Conservation (phyloP, 768 basidiomycete species). For the Russula earlei region DNA sequence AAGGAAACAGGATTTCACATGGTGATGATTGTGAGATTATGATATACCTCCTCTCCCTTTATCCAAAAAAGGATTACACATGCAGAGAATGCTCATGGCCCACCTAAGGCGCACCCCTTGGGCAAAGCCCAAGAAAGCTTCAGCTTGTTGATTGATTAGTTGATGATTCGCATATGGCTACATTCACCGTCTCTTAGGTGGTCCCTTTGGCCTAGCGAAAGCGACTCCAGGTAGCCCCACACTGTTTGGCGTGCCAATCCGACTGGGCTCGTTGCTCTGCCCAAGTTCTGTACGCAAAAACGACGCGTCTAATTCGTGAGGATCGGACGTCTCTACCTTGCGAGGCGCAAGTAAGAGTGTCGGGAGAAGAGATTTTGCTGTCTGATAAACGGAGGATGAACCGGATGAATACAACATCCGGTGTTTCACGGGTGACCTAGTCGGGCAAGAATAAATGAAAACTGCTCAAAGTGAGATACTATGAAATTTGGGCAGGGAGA, state of each 20-base stretch:
- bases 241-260: constrained; percentile 19
- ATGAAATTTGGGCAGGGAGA: neutral
- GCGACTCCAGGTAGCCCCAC: constrained; percentile 32
- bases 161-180: too few species aligned
- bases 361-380: constrained; percentile 44
- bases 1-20: too few species aligned
- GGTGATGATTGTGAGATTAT: too few species aligned
- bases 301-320: constrained; percentile 55
- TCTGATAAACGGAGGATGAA: constrained; percentile 43
- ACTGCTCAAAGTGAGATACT: constrained; percentile 34
- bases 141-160: too few species aligned
- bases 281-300: constrained; percentile 55
- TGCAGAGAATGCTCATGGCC: too few species aligned
- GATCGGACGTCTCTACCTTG: constrained; percentile 81
- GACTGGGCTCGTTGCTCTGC: constrained; percentile 20
- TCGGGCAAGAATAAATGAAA: constrained; percentile 90
- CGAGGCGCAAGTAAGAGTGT: constrained; percentile 37
- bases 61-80: too few species aligned
- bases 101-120: too few species aligned
- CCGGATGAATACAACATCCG: constrained; percentile 87
- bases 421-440: constrained; percentile 66
- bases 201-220: constrained; percentile 66
- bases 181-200: constrained; percentile 39
- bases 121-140: too few species aligned
- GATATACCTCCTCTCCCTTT: too few species aligned